Evolutionary conservation across 306 rosid species (phyloP).

Genomic region (Cicer judaicum): DNA sequence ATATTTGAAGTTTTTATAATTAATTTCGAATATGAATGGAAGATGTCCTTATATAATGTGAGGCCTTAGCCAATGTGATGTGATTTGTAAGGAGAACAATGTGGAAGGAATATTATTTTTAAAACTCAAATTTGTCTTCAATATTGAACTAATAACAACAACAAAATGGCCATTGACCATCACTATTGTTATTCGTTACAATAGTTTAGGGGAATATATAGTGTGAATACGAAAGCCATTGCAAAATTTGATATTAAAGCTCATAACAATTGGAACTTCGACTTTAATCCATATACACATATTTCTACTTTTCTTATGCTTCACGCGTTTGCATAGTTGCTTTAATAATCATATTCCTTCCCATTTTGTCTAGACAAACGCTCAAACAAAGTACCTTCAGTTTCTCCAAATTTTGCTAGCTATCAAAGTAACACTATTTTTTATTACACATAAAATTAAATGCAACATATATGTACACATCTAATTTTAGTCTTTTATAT

Average conservation of each 20-base stretch:
- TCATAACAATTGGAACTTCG: background rate
- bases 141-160: background rate
- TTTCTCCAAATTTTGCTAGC: background rate
- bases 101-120: background rate
- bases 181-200: background rate
- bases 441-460: too few relatives aligned
- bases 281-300: conserved; percentile 3
- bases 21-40: background rate
- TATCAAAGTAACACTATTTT: background rate
- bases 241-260: background rate
- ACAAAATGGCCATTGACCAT: background rate
- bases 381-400: background rate
- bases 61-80: background rate
- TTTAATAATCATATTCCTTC: conserved; percentile 24
- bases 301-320: conserved; percentile 11
- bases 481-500: too few relatives aligned
- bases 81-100: background rate
- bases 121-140: background rate
- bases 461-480: too few relatives aligned
- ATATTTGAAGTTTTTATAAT: conserved; percentile 17
- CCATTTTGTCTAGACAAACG: background rate
- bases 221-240: background rate
- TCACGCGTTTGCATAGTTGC: conserved; percentile 34
- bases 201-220: background rate
- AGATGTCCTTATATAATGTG: conserved; percentile 10